Conservation (phyloP, 768 basidiomycete genomes). For the Hirschioporus abietinus region DNA sequence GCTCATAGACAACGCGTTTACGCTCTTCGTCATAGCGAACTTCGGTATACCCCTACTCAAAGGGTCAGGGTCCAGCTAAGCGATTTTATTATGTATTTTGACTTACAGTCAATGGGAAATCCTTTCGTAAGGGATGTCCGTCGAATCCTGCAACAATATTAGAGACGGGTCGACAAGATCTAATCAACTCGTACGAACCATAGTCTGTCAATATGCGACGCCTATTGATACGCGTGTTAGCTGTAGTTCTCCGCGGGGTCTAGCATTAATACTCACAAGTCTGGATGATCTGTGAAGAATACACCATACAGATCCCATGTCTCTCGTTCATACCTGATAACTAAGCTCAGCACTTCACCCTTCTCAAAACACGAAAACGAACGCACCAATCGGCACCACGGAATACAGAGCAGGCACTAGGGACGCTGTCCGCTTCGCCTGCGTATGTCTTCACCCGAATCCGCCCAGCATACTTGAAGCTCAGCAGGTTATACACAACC, state of each 20-base stretch:
- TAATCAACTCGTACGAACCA: conserved; percentile 40
- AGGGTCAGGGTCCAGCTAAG: conserved; percentile 5
- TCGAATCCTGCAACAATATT: conserved; percentile 65
- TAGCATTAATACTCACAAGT: conserved; percentile 58
- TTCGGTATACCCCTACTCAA: conserved; percentile 89
- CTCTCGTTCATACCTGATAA: conserved; percentile 86
- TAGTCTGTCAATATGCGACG: conserved; percentile 98
- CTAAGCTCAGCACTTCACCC: conserved; percentile 6
- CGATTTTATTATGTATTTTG: background rate
- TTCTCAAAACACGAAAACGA: background rate
- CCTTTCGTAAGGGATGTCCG: conserved; percentile 95
- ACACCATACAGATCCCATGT: conserved; percentile 98
- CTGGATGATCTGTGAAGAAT: conserved; percentile 94
- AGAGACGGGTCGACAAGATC: conserved; percentile 4
- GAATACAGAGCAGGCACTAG: conserved; percentile 74
- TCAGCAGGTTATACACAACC: conserved; percentile 93
- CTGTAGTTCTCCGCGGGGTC: background rate
- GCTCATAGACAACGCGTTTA: conserved; percentile 97
- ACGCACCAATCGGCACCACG: conserved; percentile 90
- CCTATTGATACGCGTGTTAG: conserved; percentile 32
- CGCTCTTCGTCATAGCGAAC: conserved; percentile 96
- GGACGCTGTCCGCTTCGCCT: conserved; percentile 87
- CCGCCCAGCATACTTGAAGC: conserved; percentile 69
- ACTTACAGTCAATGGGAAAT: conserved; percentile 92
- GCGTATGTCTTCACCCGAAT: conserved; percentile 98